Evolutionary conservation across 192 early-diverging fungal species (phyloP).

Genomic region (Diversispora eburnea): DNA sequence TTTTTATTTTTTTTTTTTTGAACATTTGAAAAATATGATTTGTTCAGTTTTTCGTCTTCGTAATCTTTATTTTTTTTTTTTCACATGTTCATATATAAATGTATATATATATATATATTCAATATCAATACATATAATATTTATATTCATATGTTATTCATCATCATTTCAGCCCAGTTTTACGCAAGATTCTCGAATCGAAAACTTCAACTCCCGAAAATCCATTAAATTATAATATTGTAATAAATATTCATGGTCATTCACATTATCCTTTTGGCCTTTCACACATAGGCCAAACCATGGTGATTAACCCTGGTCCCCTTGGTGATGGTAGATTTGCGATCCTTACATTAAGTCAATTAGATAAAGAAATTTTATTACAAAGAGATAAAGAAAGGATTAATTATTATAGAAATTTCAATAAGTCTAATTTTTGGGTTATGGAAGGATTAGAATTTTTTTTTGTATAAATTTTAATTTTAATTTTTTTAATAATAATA

Average conservation of each 20-base stretch:
- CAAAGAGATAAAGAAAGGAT: background rate
- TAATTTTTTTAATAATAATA: too few species aligned
- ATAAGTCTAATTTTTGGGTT: background rate
- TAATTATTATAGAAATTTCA: background rate
- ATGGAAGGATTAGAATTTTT: conserved; percentile 16
- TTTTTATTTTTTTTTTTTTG: background rate
- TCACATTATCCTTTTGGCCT: conserved; percentile 24
- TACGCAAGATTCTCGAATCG: background rate
- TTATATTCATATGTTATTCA: background rate
- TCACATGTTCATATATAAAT: background rate
- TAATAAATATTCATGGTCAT: conserved; percentile 25
- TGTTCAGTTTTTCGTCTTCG: background rate
- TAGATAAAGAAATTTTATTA: background rate
- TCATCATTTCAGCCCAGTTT: background rate
- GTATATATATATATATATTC: background rate
- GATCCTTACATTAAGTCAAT: conserved; percentile 7
- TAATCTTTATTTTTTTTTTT: background rate
- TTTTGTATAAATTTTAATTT: background rate
- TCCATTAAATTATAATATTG: background rate
- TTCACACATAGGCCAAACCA: conserved; percentile 22
- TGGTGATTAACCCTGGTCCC: conserved; percentile 17
- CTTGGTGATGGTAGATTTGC: conserved; percentile 24
- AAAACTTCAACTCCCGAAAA: background rate
- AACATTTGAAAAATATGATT: background rate
- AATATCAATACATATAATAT: background rate